Evolutionary conservation across 352 stramenopile genomes (phyloP), one percentile per base, ranked within the genome.

Genomic region (Pythium phragmiticola): DNA sequence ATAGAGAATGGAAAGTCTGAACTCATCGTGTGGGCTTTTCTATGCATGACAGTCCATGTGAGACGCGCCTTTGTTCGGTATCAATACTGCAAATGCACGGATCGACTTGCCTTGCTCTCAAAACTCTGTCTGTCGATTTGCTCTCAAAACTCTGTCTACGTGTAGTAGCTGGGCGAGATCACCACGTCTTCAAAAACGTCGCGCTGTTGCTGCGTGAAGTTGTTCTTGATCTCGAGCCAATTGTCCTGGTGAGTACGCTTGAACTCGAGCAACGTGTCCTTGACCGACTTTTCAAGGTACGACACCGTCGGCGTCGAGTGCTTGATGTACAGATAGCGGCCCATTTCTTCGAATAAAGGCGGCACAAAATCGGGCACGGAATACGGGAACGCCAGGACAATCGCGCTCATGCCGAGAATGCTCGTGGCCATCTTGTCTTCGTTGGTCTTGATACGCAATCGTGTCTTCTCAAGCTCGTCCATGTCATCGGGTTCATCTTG

Each of bases 201-300:
- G 34, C 89, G 80, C 61, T 93, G 82, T 30, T 73, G 65, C 13
- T 61, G 50, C 8, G 82, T 78, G 50, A 93, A 88, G 57, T 68
- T 74, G 46, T 64, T 52, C 70, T 90, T 92, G 51, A 76, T 88
- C 70, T 92, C 79, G 30, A 81, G 68, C 84, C 84, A 94, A 65
- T 88, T 90, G 71, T 94, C 84, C 62, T 94, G 84, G 54, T 94
- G 84, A 16, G 82, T 89, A 55, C 84, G 82, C 63, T 90, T 90
- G 55, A 94, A 94, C 61, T 94, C 84, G 53, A 91, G 71, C 62
- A 94, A 63, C 43, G 84, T 90, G 59, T 90, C 79, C 68, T 92
- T 91, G 33, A 89, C 84, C 13, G 68, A 72, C 63, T 90, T 90
- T 57, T 84, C 73, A 41, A 94, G 57, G 61, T 80, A 90, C 52